These are phyloP conservation scores for Huntiella abstrusa DNA, from an alignment of 2,329 filamentous ascomycete species.

Conservation along the genomic window DNA sequence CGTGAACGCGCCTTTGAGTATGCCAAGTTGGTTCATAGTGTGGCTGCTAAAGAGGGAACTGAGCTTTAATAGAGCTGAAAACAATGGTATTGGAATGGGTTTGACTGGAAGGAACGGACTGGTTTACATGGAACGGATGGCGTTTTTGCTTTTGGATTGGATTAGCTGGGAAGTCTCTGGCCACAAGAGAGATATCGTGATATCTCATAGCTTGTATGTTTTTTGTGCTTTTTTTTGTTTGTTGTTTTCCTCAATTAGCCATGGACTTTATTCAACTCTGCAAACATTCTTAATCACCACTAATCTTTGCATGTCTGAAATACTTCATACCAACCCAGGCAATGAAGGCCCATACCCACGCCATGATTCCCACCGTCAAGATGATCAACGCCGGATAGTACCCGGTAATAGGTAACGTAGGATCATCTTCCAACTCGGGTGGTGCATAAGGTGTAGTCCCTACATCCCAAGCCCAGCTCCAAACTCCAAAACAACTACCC, in stretches of 20 bases:
- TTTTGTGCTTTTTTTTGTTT: slow-evolving; percentile 2
- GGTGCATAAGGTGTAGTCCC: slow-evolving; percentile 90
- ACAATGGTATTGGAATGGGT: not conserved
- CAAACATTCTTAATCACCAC: slow-evolving; percentile 24
- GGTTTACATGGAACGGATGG: no score
- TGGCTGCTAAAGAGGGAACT: slow-evolving; percentile 19
- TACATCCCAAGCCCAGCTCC: slow-evolving; percentile 99
- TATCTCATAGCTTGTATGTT: not conserved
- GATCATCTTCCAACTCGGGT: slow-evolving; percentile 86
- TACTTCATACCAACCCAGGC: slow-evolving; percentile 99
- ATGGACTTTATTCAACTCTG: not conserved
- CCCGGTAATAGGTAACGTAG: slow-evolving; percentile 82
- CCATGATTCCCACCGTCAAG: slow-evolving; percentile 75
- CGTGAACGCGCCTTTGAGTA: slow-evolving; percentile 21
- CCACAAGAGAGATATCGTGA: not conserved
- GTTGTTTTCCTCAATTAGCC: not conserved
- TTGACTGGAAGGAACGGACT: no score
- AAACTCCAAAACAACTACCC: slow-evolving; percentile 84
- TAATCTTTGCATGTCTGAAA: slow-evolving; percentile 90
- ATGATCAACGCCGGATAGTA: slow-evolving; percentile 95
- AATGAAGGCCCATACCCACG: slow-evolving; percentile 95
- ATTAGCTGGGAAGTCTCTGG: not conserved
- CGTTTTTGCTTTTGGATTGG: not conserved
- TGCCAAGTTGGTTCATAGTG: slow-evolving; percentile 21
- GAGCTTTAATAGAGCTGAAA: not conserved